These are phyloP conservation scores for Jaapia argillacea DNA, from an alignment of 768 basidiomycete genomes.

Conservation along the genomic window DNA sequence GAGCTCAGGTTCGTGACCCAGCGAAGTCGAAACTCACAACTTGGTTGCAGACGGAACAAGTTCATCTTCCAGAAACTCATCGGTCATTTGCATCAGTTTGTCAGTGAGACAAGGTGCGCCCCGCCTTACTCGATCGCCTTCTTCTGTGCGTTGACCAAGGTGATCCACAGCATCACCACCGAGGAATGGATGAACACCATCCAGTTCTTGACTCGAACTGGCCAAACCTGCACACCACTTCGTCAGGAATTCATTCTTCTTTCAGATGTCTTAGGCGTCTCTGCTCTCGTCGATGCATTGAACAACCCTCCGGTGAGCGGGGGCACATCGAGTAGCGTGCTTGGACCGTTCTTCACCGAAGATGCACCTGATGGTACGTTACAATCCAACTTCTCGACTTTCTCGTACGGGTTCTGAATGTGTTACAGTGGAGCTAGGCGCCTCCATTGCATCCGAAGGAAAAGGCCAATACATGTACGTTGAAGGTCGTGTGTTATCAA, in stretches of 20 bases:
- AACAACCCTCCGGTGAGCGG: slow-evolving; percentile 56
- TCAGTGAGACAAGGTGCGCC: slow-evolving; percentile 54
- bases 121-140: background rate
- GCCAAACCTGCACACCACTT: slow-evolving; percentile 62
- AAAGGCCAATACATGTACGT: slow-evolving; percentile 82
- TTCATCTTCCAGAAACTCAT: slow-evolving; percentile 44
- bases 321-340: slow-evolving; percentile 66
- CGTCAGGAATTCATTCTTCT: slow-evolving; percentile 71
- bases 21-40: background rate
- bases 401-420: background rate
- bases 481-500: slow-evolving; percentile 53
- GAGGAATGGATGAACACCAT: slow-evolving; percentile 84
- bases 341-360: slow-evolving; percentile 78
- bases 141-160: background rate
- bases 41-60: slow-evolving; percentile 24
- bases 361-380: slow-evolving; percentile 64
- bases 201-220: slow-evolving; percentile 65
- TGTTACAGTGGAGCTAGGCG: slow-evolving; percentile 50
- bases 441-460: slow-evolving; percentile 77
- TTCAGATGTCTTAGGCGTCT: slow-evolving; percentile 75
- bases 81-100: slow-evolving; percentile 64
- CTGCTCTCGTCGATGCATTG: slow-evolving; percentile 63
- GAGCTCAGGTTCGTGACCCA: slow-evolving; percentile 6
- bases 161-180: slow-evolving; percentile 44
- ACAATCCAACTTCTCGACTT: background rate